These are phyloP conservation scores for Penicillium sp. DNA, from an alignment of 2,329 filamentous ascomycete genomes.

Conservation along the genomic window DNA sequence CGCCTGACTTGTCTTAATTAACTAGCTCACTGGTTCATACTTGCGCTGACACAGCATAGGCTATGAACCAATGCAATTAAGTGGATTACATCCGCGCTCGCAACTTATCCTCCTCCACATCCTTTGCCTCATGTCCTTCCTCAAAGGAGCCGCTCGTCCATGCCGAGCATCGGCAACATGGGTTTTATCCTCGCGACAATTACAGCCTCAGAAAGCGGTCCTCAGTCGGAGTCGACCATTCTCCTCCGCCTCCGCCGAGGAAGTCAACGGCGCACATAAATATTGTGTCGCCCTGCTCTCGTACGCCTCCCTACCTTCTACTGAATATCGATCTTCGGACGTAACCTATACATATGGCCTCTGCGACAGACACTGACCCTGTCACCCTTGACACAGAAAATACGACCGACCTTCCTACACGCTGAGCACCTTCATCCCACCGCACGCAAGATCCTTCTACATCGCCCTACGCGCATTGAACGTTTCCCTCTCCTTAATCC, in stretches of 20 bases:
- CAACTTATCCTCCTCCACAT: constrained; percentile 8
- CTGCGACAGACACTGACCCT: constrained; percentile 1
- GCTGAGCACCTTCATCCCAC: constrained; percentile 77
- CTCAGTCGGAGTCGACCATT: constrained; percentile 23
- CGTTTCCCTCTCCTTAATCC: constrained; percentile 81
- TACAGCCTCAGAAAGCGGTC: constrained; percentile 18
- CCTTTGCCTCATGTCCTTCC: constrained; percentile 18
- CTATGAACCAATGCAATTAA: constrained; percentile 16
- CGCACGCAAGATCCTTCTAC: constrained; percentile 71
- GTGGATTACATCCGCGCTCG: constrained; percentile 15
- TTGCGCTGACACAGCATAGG: not conserved
- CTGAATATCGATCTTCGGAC: not conserved
- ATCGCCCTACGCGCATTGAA: constrained; percentile 89
- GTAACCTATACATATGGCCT: not conserved
- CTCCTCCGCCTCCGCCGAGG: constrained; percentile 29
- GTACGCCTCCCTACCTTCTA: constrained; percentile 33
- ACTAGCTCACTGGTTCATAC: not conserved
- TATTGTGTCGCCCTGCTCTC: constrained; percentile 57
- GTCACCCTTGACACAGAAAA: constrained; percentile 50
- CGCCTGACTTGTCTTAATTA: not conserved
- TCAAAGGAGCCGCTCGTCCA: constrained; percentile 20
- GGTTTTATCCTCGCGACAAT: constrained; percentile 1
- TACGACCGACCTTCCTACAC: constrained; percentile 87
- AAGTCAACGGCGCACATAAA: constrained; percentile 51
- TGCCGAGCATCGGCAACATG: constrained; percentile 17